A percentile compares a stretch with the other conserved stretches of the same genome.
phyloP scores from a whole-genome alignment of 2,329 filamentous ascomycete genomes.

The Trichoderma guizhouense region DNA sequence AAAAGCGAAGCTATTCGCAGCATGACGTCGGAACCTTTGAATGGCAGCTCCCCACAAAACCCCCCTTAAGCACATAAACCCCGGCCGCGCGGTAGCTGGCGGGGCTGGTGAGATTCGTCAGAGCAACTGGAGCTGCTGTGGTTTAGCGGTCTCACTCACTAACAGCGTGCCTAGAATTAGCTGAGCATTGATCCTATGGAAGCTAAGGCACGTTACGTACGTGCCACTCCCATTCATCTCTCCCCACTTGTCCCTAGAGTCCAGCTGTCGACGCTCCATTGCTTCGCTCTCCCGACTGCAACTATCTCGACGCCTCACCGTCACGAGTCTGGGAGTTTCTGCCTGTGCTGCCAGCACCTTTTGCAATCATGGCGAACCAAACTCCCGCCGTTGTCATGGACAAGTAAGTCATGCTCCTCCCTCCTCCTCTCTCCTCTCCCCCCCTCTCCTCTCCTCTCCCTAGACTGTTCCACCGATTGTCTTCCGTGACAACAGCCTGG shows the following conservation, averaged over 20 bases:
- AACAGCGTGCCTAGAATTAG: not conserved
- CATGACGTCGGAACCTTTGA: conserved; percentile 7
- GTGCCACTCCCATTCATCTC: conserved; percentile 10
- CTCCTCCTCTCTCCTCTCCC: conserved; percentile 28
- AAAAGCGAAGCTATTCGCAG: conserved; percentile 12
- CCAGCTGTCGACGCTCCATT: conserved; percentile 20
- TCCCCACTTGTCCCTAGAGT: conserved; percentile 16
- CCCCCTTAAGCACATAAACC: conserved; percentile 13
- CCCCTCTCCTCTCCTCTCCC: conserved; percentile 22
- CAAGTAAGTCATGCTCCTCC: conserved; percentile 67
- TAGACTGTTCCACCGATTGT: conserved; percentile 19
- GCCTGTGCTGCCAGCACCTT: conserved; percentile 26
- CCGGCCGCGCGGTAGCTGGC: not conserved
- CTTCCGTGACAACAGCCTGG: not conserved
- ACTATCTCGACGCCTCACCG: conserved; percentile 15
- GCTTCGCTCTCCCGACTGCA: conserved; percentile 16
- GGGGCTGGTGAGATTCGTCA: conserved; percentile 17
- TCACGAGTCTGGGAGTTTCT: conserved; percentile 13
- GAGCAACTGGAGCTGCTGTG: conserved; percentile 8
- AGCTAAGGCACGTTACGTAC: conserved; percentile 8
- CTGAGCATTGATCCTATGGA: not conserved
- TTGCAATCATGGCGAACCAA: conserved; percentile 79
- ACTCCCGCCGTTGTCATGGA: conserved; percentile 99
- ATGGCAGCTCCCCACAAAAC: conserved; percentile 1
- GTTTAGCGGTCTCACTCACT: conserved; percentile 6